These are phyloP conservation scores for Alternaria burnsii DNA, from an alignment of 2,329 filamentous ascomycete genomes.

Conservation along the genomic window DNA sequence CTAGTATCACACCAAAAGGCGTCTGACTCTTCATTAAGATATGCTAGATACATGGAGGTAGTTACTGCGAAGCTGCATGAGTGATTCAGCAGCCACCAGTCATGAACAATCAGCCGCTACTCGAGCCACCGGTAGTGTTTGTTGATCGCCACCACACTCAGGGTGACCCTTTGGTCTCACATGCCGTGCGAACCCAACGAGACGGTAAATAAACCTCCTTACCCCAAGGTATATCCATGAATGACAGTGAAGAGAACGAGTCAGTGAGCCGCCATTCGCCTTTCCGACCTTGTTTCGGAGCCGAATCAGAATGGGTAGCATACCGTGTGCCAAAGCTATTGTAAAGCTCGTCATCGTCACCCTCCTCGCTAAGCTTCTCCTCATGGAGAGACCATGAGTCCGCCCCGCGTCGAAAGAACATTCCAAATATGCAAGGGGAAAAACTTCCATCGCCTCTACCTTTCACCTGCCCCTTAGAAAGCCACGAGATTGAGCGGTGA, in stretches of 20 bases:
- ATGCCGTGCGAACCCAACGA: slow-evolving; percentile 10
- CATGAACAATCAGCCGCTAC: background rate
- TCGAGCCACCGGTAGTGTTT: slow-evolving; percentile 10
- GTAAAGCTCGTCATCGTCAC: background rate
- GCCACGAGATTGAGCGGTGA: background rate
- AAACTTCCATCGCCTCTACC: background rate
- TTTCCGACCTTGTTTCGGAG: background rate
- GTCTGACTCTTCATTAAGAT: background rate
- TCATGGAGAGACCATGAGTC: background rate
- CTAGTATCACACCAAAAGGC: background rate
- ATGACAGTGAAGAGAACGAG: background rate
- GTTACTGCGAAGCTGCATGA: background rate
- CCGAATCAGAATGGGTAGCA: background rate
- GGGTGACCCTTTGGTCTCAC: slow-evolving; percentile 14
- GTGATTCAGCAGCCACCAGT: background rate
- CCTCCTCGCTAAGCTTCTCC: background rate
- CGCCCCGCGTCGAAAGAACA: background rate
- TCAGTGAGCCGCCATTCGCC: slow-evolving; percentile 4
- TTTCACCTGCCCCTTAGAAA: background rate
- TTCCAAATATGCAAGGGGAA: background rate
- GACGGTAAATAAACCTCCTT: slow-evolving; percentile 7
- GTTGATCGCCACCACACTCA: slow-evolving; percentile 9
- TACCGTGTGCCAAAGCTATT: background rate
- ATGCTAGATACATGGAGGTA: slow-evolving; percentile 8
- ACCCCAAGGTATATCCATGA: slow-evolving; percentile 5